A percentile compares a stretch with the other conserved stretches of the same genome.
phyloP scores from a whole-genome alignment of 441 rosid species.

The Erysimum pusillum region DNA sequence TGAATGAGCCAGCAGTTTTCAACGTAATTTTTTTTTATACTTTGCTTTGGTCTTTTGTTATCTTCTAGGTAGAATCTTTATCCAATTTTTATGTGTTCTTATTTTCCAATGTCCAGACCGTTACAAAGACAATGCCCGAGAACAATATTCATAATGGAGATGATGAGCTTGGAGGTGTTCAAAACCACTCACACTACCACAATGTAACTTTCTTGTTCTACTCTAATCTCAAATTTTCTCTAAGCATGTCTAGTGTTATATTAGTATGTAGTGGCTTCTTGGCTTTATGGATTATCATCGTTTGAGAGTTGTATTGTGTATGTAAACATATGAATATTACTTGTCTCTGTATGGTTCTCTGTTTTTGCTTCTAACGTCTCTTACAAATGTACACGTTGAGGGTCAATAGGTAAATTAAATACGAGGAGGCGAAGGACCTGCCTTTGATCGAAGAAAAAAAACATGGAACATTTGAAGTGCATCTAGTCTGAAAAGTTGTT shows the following conservation, averaged over 20 bases:
- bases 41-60: not conserved
- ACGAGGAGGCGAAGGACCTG: too few species aligned
- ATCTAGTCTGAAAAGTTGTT: not conserved
- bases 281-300: slow-evolving; percentile 4
- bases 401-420: not conserved
- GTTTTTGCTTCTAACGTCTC: not conserved
- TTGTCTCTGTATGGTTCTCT: not conserved
- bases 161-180: slow-evolving; percentile 85
- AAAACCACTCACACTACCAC: slow-evolving; percentile 88
- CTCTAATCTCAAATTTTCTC: not conserved
- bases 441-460: too few species aligned
- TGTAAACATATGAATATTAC: not conserved
- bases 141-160: slow-evolving; percentile 86
- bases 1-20: slow-evolving; percentile 96
- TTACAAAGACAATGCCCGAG: slow-evolving; percentile 94
- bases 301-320: not conserved
- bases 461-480: not conserved
- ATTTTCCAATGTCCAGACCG: slow-evolving; percentile 57
- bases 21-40: slow-evolving; percentile 63
- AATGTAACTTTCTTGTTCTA: slow-evolving; percentile 63
- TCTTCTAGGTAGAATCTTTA: slow-evolving; percentile 37
- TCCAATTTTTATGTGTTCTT: slow-evolving; percentile 1
- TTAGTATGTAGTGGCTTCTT: slow-evolving; percentile 9
- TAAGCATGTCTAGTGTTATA: slow-evolving; percentile 19
- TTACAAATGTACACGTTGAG: slow-evolving; percentile 11